phyloP scores from a whole-genome alignment of 2,329 filamentous ascomycete genomes.

The Ceratocystis eucalypticola region DNA sequence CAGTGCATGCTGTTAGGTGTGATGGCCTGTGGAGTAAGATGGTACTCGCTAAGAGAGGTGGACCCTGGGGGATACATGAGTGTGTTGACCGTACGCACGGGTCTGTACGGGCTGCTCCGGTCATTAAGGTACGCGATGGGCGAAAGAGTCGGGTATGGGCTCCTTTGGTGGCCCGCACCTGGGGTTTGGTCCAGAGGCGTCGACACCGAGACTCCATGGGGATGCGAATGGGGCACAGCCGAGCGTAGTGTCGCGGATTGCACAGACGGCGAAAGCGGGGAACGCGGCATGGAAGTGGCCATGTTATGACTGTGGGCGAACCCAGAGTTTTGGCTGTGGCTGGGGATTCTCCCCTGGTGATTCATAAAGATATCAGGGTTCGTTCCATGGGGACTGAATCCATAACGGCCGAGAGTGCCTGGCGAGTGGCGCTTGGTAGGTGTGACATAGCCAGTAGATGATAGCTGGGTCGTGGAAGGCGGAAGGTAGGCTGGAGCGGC shows the following conservation, averaged over 20 bases:
- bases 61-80: conserved; percentile 80
- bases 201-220: background rate
- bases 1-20: conserved; percentile 69
- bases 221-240: conserved; percentile 7
- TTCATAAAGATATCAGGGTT: background rate
- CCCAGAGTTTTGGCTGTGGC: background rate
- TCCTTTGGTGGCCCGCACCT: conserved; percentile 1
- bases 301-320: background rate
- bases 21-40: conserved; percentile 39
- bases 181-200: conserved; percentile 5
- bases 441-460: conserved; percentile 30
- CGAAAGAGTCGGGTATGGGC: conserved; percentile 40
- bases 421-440: conserved; percentile 42
- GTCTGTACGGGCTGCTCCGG: conserved; percentile 81
- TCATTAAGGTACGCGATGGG: conserved; percentile 80
- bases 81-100: conserved; percentile 77
- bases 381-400: conserved; percentile 22
- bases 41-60: conserved; percentile 61
- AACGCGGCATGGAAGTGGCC: conserved; percentile 36
- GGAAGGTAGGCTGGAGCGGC: conserved; percentile 11
- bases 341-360: background rate
- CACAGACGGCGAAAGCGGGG: conserved; percentile 31
- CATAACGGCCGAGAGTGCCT: conserved; percentile 31
- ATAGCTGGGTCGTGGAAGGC: conserved; percentile 16
- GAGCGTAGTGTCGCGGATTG: conserved; percentile 5